phyloP scores from a whole-genome alignment of 768 basidiomycete species.

The Daedaleopsis sinensis region DNA sequence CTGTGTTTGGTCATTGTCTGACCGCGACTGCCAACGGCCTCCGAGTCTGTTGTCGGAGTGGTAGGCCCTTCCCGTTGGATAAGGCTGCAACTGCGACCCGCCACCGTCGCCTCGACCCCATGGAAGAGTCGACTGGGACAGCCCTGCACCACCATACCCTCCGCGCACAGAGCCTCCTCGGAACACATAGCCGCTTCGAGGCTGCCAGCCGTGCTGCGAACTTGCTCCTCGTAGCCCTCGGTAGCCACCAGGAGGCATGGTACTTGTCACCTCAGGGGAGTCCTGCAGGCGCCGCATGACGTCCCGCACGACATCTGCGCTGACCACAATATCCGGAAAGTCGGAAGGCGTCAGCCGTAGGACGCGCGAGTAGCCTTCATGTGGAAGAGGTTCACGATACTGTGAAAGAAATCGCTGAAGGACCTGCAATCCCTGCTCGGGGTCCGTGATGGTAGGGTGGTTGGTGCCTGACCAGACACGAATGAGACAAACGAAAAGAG shows the following conservation, averaged over 20 bases:
- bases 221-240: neutral
- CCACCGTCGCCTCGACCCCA: constrained; percentile 2
- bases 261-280: constrained; percentile 31
- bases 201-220: neutral
- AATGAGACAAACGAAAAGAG: neutral
- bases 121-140: constrained; percentile 9
- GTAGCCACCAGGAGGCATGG: neutral
- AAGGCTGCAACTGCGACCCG: neutral
- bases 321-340: constrained; percentile 48
- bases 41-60: neutral
- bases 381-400: constrained; percentile 53
- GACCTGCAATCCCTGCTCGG: constrained; percentile 59
- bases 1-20: constrained; percentile 8
- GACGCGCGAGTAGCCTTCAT: constrained; percentile 72
- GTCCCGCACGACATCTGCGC: constrained; percentile 50
- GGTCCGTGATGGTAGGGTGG: constrained; percentile 76
- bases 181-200: neutral
- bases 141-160: neutral
- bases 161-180: neutral
- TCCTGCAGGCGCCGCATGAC: constrained; percentile 55
- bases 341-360: constrained; percentile 39
- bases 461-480: constrained; percentile 49
- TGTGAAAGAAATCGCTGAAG: constrained; percentile 66
- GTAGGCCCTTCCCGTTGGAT: constrained; percentile 5
- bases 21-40: neutral